Percentiles rank a stretch among this genome's conserved stretches.
Conservation (phyloP, 1,139 yeast genomes). For the Scheffersomyces cryptocercus region DNA sequence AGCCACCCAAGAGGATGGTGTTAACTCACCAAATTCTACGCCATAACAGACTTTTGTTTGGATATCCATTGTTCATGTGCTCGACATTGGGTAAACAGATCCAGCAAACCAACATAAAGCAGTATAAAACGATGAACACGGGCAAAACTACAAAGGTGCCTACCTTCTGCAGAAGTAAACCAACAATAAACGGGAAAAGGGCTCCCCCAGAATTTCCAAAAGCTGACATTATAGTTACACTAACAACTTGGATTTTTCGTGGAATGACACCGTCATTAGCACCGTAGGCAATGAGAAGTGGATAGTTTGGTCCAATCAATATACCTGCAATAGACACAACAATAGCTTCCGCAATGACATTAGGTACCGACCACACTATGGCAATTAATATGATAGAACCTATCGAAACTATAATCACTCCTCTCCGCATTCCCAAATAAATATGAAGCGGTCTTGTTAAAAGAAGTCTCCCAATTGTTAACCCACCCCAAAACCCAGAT, state of each 20-base stretch:
- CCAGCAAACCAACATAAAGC: slow-evolving; percentile 42
- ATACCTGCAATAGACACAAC: slow-evolving; percentile 48
- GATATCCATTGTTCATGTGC: neutral
- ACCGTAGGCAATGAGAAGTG: slow-evolving; percentile 47
- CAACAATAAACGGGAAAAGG: slow-evolving; percentile 54
- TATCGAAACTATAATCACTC: slow-evolving; percentile 34
- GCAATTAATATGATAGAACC: slow-evolving; percentile 34
- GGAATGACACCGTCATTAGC: slow-evolving; percentile 41
- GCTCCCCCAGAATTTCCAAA: slow-evolving; percentile 63
- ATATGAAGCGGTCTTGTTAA: slow-evolving; percentile 42
- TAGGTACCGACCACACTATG: slow-evolving; percentile 46
- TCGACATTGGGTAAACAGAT: slow-evolving; percentile 37
- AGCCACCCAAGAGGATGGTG: no score
- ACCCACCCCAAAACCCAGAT: slow-evolving; percentile 70
- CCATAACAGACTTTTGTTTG: slow-evolving; percentile 8
- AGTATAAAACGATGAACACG: slow-evolving; percentile 38
- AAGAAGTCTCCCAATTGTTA: slow-evolving; percentile 56
- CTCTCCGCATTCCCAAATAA: slow-evolving; percentile 45
- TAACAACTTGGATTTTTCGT: slow-evolving; percentile 49
- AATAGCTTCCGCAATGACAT: slow-evolving; percentile 40
- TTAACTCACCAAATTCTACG: slow-evolving; percentile 12
- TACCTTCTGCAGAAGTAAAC: slow-evolving; percentile 44
- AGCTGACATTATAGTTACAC: slow-evolving; percentile 54
- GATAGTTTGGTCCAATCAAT: slow-evolving; percentile 53
- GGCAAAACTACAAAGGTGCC: slow-evolving; percentile 59